These are phyloP conservation scores for Adansonia gregorii DNA, from an alignment of 441 rosid genomes.

Conservation along the genomic window DNA sequence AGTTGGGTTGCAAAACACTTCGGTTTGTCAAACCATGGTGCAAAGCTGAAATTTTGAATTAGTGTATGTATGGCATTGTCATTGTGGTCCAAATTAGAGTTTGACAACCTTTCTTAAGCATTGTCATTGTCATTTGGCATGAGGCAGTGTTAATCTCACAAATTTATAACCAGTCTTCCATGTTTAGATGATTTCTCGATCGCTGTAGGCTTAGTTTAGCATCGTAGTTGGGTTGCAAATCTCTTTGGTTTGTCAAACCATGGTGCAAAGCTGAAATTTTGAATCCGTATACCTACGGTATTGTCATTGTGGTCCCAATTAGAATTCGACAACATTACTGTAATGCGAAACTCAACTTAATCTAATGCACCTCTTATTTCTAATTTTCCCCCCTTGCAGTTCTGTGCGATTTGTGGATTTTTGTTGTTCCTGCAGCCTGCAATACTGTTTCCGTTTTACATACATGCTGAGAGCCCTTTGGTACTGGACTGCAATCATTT, in stretches of 20 bases:
- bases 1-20: slow-evolving; percentile 14
- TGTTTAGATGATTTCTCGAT: no score
- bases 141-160: no score
- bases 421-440: slow-evolving; percentile 59
- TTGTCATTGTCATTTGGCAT: no score
- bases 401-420: slow-evolving; percentile 68
- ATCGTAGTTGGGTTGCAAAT: slow-evolving; percentile 4
- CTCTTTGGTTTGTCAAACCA: neutral
- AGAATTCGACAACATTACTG: slow-evolving; percentile 1
- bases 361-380: slow-evolving; percentile 19
- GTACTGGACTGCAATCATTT: slow-evolving; percentile 37
- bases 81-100: neutral
- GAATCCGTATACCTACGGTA: neutral
- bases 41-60: neutral
- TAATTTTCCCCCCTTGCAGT: slow-evolving; percentile 37
- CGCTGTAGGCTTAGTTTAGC: neutral
- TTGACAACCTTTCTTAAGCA: neutral
- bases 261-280: neutral
- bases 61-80: neutral
- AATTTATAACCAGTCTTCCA: no score
- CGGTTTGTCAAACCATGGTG: neutral
- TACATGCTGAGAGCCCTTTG: slow-evolving; percentile 59
- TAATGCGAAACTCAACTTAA: neutral
- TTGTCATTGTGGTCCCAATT: neutral
- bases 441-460: slow-evolving; percentile 63